Evolutionary conservation across 2,329 filamentous ascomycete genomes (phyloP).

Genomic region (Cordyceps militaris): DNA sequence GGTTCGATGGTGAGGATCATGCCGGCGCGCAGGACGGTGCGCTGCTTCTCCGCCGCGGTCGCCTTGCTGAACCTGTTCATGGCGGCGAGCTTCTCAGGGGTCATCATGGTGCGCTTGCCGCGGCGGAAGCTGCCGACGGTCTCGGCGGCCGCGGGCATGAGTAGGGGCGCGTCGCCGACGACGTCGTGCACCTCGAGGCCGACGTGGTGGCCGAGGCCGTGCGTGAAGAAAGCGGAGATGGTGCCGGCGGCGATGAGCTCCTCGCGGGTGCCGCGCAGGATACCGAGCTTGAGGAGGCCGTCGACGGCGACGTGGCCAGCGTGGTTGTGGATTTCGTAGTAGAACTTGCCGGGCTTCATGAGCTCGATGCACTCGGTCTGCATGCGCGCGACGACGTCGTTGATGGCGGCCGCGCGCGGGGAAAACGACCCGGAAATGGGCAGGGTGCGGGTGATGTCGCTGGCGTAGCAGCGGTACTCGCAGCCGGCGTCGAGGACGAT

Average conservation of each 20-base stretch:
- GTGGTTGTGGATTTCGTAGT: constrained; percentile 63
- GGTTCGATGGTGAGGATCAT: constrained; percentile 78
- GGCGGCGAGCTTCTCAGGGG: constrained; percentile 27
- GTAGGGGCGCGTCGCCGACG: constrained; percentile 32
- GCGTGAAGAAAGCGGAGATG: constrained; percentile 57
- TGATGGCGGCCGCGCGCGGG: constrained; percentile 62
- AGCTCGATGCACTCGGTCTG: constrained; percentile 65
- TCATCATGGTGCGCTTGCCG: constrained; percentile 36
- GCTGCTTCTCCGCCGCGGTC: constrained; percentile 25
- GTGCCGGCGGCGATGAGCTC: constrained; percentile 48
- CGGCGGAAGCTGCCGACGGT: constrained; percentile 23
- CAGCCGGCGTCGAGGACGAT: constrained; percentile 82
- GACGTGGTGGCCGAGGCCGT: constrained; percentile 58
- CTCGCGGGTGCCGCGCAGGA: constrained; percentile 58
- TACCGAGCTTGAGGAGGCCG: constrained; percentile 63
- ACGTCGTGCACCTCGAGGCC: constrained; percentile 61
- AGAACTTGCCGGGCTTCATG: constrained; percentile 62
- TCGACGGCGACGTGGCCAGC: constrained; percentile 66
- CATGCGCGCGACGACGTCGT: constrained; percentile 74
- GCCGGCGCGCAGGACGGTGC: constrained; percentile 43
- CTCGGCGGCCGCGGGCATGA: constrained; percentile 16
- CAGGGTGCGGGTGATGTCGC: constrained; percentile 83
- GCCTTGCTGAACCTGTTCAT: constrained; percentile 19
- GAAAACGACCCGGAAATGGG: constrained; percentile 66
- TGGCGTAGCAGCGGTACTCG: constrained; percentile 80